These are phyloP conservation scores for Arabidopsis hybrid DNA, from an alignment of 441 rosid genomes.

Conservation along the genomic window DNA sequence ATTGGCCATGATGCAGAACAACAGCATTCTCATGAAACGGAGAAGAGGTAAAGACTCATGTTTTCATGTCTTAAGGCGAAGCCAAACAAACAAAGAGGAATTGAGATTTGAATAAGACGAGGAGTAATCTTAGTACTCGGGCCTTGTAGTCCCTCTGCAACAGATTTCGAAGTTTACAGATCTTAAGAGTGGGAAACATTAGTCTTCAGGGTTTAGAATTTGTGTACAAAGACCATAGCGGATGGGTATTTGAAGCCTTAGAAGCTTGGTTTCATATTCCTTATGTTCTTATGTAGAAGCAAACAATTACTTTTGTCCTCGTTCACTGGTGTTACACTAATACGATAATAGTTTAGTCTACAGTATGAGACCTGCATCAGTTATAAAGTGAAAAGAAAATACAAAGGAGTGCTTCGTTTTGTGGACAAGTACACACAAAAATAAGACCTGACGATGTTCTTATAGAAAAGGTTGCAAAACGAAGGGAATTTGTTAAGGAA, in stretches of 20 bases:
- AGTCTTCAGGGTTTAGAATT: not conserved
- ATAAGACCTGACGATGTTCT: conserved; percentile 13
- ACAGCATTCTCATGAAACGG: conserved; percentile 42
- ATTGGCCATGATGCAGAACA: conserved; percentile 43
- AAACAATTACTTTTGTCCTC: conserved; percentile 7
- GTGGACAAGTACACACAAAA: not conserved
- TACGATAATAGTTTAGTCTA: not conserved
- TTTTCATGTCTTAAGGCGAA: not conserved
- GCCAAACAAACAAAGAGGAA: conserved; percentile 4
- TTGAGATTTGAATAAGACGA: conserved; percentile 27
- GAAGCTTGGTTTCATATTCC: conserved; percentile 10
- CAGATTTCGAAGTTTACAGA: conserved; percentile 1
- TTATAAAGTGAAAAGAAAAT: not conserved
- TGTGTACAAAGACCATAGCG: conserved; percentile 22
- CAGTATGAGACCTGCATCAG: too few relatives aligned
- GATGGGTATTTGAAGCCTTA: conserved; percentile 9
- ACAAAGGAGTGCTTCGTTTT: not conserved
- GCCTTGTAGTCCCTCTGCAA: conserved; percentile 8
- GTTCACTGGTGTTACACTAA: not conserved
- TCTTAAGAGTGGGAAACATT: conserved; percentile 7
- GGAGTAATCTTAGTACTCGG: not conserved
- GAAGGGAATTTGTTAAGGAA: not conserved
- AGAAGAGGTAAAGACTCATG: conserved; percentile 35
- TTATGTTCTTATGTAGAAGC: not conserved
- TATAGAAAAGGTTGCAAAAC: conserved; percentile 12